Conservation (phyloP, 306 rosid genomes). For the Rosa multiflora region DNA sequence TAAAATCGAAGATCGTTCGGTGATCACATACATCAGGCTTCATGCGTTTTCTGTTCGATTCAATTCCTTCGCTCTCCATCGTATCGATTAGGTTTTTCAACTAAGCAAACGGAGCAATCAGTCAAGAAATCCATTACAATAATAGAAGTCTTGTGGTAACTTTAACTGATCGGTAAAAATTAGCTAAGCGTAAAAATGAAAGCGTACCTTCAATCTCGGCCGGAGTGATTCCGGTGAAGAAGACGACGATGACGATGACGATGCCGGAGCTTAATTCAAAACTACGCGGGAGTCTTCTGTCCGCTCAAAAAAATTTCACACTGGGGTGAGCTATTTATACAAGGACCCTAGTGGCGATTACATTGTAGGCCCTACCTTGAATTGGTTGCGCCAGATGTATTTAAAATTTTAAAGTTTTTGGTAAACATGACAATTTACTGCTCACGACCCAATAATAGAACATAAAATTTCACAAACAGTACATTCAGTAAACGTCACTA, state of each 20-base stretch:
- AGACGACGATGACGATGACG: neutral
- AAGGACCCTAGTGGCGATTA: no score
- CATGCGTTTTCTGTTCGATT: slow-evolving; percentile 6
- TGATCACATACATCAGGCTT: neutral
- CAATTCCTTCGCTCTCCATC: slow-evolving; percentile 4
- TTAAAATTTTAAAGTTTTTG: no score
- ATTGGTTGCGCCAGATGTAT: no score
- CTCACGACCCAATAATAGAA: no score
- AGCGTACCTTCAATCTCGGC: slow-evolving; percentile 5
- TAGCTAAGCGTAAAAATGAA: neutral
- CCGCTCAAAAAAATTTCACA: no score
- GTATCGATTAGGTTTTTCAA: slow-evolving; percentile 9
- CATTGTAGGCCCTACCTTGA: no score
- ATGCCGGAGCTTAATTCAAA: neutral
- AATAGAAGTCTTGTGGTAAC: neutral
- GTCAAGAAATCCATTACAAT: neutral
- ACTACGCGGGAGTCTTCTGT: no score
- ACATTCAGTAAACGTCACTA: no score
- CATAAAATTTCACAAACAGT: no score
- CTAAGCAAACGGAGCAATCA: neutral
- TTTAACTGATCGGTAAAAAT: neutral
- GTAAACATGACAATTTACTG: no score
- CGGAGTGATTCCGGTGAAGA: neutral
- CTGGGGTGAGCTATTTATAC: no score
- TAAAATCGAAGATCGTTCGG: neutral